Base-by-base conservation (phyloP, 169 alveolate species). In the Plasmodium ovale region DNA sequence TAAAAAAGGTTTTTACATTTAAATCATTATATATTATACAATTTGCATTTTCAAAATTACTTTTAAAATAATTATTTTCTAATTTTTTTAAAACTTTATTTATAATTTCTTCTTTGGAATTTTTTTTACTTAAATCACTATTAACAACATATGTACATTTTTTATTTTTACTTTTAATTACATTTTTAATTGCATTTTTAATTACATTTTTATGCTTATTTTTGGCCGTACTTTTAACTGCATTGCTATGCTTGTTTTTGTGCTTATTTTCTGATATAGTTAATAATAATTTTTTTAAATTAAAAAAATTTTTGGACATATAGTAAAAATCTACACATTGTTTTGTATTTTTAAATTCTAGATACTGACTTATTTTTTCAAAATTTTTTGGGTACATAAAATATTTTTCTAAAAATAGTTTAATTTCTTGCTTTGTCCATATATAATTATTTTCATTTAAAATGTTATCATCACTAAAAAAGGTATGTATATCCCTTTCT, bases 301-400 rank as follows among this genome's bases (percentile, higher is more conserved):
- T 54, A 53, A 77, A 77, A 60, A 77, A 77, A 67, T 77, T 77
- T 62, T 77, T 77, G 25, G 88, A 60, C 54, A 64, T 9, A 77
- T 77, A 93, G 72, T 93, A 93, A 87, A 93, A 93, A 42, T 87
- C 95, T 25, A 96, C 95, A 49, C 98, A 96, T 88, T 96, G 97
- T 29, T 94, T 82, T 64, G 95, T 89, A 47, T 92, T 94, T 51
- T 96, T 96, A 27, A 92, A 89, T 68, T 96, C 98, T 64, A 96
- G 85, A 70, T 85, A 94, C 27, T 95, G 96, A 27, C 97, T 96
- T 54, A 96, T 95, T 49, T 95, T 95, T 39, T 93, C 93, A 82
- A 96, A 96, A 69, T 96, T 95, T 53, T 96, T 96, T 21, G 98
- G 98, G 73, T 96, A 95, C 95, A 94, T 89, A 42, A 96, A 88